These are phyloP conservation scores for Chimonanthus salicifolius DNA, from an alignment of 164 flowering plant species.

Conservation along the genomic window DNA sequence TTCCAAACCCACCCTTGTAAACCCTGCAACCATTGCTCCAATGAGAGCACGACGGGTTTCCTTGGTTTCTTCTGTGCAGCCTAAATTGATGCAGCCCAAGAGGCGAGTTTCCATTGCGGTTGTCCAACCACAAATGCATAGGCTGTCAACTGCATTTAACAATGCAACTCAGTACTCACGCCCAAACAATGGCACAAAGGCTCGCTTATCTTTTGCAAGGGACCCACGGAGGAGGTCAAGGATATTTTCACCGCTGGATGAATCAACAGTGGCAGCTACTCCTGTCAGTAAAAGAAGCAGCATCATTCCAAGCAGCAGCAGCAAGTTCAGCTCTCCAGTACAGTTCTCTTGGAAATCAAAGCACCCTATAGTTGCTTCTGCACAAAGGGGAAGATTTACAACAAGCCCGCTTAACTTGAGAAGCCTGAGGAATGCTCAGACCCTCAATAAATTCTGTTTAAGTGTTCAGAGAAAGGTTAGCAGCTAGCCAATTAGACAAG, in stretches of 20 bases:
- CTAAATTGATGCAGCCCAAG: constrained; percentile 42
- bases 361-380: constrained; percentile 59
- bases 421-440: constrained; percentile 28
- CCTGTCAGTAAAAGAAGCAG: constrained; percentile 29
- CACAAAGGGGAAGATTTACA: constrained; percentile 48
- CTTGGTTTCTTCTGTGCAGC: constrained; percentile 40
- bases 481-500: not conserved
- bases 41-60: constrained; percentile 56
- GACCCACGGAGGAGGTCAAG: constrained; percentile 50
- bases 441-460: constrained; percentile 9
- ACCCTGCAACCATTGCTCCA: constrained; percentile 17
- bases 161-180: constrained; percentile 13
- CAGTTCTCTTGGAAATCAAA: constrained; percentile 52
- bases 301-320: constrained; percentile 26
- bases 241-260: constrained; percentile 49
- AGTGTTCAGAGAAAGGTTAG: constrained; percentile 7
- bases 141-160: constrained; percentile 35
- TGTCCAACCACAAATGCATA: constrained; percentile 28
- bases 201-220: constrained; percentile 43
- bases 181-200: constrained; percentile 22
- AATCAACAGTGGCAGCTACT: constrained; percentile 26
- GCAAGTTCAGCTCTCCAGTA: constrained; percentile 56
- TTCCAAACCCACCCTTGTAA: constrained; percentile 11
- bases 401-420: constrained; percentile 74
- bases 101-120: constrained; percentile 76